A percentile compares a stretch with the other conserved stretches of the same genome.
Evolutionary conservation across 257 asterid genomes (phyloP).

Genomic region (Solanum gracilifrons): DNA sequence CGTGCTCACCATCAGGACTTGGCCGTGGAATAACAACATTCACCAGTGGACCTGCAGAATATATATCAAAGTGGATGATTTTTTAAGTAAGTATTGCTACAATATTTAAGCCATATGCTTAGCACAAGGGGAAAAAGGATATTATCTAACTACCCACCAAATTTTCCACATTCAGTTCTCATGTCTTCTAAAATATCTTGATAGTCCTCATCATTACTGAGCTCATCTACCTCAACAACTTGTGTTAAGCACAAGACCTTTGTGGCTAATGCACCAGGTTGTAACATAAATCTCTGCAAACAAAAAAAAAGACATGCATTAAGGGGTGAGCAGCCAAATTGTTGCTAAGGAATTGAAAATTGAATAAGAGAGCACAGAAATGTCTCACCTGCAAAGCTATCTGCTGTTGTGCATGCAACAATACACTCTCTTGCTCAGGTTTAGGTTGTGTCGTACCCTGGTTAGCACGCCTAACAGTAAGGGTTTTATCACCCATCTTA

Average conservation of each 20-base stretch:
- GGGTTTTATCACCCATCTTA: conserved; percentile 95
- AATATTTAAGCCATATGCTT: not conserved
- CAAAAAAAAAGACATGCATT: not conserved
- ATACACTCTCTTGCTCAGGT: conserved; percentile 89
- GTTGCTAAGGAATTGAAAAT: not conserved
- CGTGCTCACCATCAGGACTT: conserved; percentile 43
- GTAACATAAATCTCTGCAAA: conserved; percentile 63
- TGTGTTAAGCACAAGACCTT: conserved; percentile 79
- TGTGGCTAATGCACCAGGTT: conserved; percentile 49
- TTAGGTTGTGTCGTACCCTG: conserved; percentile 77
- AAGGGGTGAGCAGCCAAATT: not conserved
- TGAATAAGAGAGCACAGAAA: not conserved
- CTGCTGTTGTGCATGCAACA: conserved; percentile 89
- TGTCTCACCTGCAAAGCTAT: conserved; percentile 68
- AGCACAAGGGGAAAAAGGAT: not conserved
- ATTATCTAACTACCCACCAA: conserved; percentile 15
- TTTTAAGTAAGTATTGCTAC: conserved; percentile 8
- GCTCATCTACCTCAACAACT: conserved; percentile 62
- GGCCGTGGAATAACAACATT: conserved; percentile 85
- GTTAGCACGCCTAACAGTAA: conserved; percentile 92
- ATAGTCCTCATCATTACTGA: conserved; percentile 63
- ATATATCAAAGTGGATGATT: not conserved
- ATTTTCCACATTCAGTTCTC: conserved; percentile 79
- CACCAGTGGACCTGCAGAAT: conserved; percentile 62
- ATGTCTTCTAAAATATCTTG: conserved; percentile 84